Percentiles rank a stretch among this genome's conserved stretches.
Evolutionary conservation across 345 rosid species (phyloP).

Genomic region (Turritis glabra): DNA sequence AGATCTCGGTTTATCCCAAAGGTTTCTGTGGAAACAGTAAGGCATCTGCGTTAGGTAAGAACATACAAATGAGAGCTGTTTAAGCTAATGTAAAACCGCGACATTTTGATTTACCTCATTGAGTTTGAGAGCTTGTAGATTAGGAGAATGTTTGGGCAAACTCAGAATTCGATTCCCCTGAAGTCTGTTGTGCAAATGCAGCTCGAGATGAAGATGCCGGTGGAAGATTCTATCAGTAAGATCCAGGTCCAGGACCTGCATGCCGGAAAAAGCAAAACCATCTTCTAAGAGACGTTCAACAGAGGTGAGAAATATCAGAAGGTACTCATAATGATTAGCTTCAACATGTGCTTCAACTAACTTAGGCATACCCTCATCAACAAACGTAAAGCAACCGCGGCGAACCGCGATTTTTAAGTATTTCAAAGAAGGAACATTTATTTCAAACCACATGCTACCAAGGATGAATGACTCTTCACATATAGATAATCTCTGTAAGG

Average conservation of each 20-base stretch:
- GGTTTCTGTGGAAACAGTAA: background rate
- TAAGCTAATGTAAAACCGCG: background rate
- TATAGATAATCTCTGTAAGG: background rate
- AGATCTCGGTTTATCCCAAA: background rate
- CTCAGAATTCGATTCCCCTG: background rate
- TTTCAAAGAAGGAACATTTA: background rate
- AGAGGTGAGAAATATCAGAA: background rate
- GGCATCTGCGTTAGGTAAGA: background rate
- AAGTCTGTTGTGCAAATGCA: background rate
- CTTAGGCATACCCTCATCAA: background rate
- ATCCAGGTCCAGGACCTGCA: background rate
- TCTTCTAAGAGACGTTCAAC: background rate
- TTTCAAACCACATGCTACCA: background rate
- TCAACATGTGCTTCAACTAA: background rate
- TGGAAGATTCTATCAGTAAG: background rate
- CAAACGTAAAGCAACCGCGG: background rate
- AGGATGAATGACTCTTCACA: background rate
- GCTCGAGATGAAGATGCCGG: background rate
- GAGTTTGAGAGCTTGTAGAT: background rate
- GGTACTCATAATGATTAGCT: background rate
- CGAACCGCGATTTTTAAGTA: background rate
- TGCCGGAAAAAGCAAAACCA: background rate
- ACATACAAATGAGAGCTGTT: background rate
- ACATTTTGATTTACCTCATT: background rate
- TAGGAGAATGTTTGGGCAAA: background rate